Percentiles rank a stretch among this genome's conserved stretches.
Conservation (phyloP, 805 yeast species). For the Saccharomycopsis sp. region DNA sequence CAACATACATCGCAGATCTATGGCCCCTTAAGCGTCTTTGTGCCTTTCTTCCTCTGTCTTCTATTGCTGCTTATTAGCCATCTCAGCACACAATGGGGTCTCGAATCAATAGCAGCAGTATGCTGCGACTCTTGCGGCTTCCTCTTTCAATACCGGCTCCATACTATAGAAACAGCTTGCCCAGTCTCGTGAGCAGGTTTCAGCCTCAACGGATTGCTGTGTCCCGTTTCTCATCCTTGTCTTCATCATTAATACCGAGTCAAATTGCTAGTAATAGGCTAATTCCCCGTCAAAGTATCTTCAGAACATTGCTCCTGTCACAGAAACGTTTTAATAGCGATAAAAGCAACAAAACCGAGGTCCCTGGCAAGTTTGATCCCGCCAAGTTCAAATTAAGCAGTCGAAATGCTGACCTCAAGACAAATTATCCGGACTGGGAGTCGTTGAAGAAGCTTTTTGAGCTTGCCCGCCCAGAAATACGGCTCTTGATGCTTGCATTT, state of each 20-base stretch:
- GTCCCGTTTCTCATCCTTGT: no score
- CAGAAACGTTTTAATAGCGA: no score
- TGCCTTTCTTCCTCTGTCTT: neutral
- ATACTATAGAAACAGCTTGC: neutral
- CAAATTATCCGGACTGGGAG: slow-evolving; percentile 18
- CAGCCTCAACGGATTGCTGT: neutral
- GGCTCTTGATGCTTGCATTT: slow-evolving; percentile 55
- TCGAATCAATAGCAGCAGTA: neutral
- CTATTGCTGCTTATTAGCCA: no score
- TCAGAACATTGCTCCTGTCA: no score
- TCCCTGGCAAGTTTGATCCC: neutral
- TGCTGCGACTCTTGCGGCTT: neutral
- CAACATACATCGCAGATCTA: neutral
- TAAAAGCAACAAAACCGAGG: no score
- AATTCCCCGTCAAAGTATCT: no score
- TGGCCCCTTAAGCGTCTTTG: neutral
- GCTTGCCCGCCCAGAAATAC: slow-evolving; percentile 52
- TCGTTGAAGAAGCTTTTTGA: slow-evolving; percentile 37
- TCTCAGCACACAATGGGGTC: neutral
- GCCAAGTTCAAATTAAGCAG: slow-evolving; percentile 14
- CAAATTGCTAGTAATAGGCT: no score
- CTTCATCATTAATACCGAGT: no score
- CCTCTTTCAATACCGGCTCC: neutral
- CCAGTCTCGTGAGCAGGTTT: neutral
- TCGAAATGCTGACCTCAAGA: slow-evolving; percentile 3